Base-by-base conservation (phyloP, 108 stramenopile species). In the Craspedostauros australis region DNA sequence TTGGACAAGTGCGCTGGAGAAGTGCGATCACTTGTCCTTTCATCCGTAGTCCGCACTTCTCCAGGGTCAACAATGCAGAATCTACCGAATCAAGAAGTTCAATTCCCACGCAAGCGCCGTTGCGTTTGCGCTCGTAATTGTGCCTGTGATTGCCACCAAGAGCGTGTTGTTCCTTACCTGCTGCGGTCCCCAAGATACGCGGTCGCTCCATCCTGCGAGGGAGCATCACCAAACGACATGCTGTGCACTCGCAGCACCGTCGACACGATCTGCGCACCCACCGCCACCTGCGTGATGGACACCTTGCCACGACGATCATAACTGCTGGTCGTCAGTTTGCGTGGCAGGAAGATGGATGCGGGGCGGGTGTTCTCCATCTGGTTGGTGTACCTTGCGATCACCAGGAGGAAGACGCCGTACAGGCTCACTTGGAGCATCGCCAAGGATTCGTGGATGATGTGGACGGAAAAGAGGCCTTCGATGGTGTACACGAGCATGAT, bases 401-500 rank as follows among this genome's bases (percentile, higher is more conserved):
- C 31, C 14, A 52, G 22, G n/a, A 52, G 28, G 12, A 52, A 37
- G 22, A 52, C 20, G 2, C 24, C 50, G 38, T 38, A 52, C 24
- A 52, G 22, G n/a, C 5, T 37, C 31, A 52, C 30, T 36, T 52
- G 50, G 15, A 52, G 36, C n/a, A 38, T 52, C 19, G 21, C 50
- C 12, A 34, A 37, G 33, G 22, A 5, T n/a, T 33, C 7, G 25
- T 52, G 36, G 36, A 52, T 38, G 11, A 52, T 0, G 1, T 19
- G 22, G 5, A 52, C 28, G 21, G 50, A 52, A 19, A 34, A n/a
- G 32, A 52, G 14, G 20, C 50, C 50, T 11, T 34, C 33, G 15
- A 37, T 37, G 22, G 28, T 34, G 32, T 52, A 52, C 14, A 52
- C 34, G 38, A 52, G 38, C 16, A 52, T 28, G 24, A 52, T 52